Evolutionary conservation across 179 eudicot species (phyloP), one percentile per base, ranked within the genome.

Genomic region (Spinacia oleracea): DNA sequence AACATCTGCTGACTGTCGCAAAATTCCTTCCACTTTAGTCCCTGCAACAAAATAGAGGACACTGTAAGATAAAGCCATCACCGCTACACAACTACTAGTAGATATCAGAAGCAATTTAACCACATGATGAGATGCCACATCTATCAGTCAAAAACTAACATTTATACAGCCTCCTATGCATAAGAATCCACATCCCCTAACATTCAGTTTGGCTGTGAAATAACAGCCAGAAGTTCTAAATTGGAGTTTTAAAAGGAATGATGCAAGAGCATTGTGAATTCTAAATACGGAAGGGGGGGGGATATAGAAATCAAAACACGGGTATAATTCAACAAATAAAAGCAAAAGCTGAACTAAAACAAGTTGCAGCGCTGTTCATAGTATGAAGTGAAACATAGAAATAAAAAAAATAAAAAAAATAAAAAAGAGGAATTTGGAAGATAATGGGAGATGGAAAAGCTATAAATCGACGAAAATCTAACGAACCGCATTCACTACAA

Each of bases 1-100:
- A 35, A 96, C 97, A 87, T 96, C 98, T 62, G 99, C 99, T 82
- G 94, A 85, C 81, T 92, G 98, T 70, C 99, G 89, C 88, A 96
- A 86, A 71, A 96, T 91, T 82, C 99, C 99, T 92, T 96, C 99
- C 27, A 92, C 91, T 77, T 87, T 90, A 73, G 55, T 86, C 77
- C 99, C 99, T 96, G 88, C 58, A 16, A 53, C 40, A 71, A 70
- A 32, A 67, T 42, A 63, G 8, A 63, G 8, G 59, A 55, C 68
- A 45, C 31, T 74, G 55, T 60, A 74, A 74, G 56, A 70, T 29
- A 32, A 55, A 46, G 64, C 68, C 70, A 75, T 11, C 38, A 53
- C 62, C 5, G 42, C 27, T 2, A 50, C 18, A 18, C 53, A 77
- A 32, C 9, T 21, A 70, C 67, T n/a, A 71, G 27, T 65, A 40